Evolutionary conservation across 140 eudicot genomes (phyloP).

Genomic region (Stevia rebaudiana): DNA sequence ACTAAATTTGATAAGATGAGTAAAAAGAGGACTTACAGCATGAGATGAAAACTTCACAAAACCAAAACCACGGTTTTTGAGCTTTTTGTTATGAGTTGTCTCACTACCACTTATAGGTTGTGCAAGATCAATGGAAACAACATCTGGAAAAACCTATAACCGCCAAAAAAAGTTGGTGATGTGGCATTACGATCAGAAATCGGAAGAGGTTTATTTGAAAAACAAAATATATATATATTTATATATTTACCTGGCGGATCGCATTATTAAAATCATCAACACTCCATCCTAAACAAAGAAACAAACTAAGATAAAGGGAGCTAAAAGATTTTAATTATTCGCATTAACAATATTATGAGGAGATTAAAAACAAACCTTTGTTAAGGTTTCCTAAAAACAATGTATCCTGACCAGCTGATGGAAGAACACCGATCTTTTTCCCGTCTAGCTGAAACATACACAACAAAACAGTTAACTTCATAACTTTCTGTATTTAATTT

Average conservation of each 20-base stretch:
- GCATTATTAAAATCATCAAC: constrained; percentile 56
- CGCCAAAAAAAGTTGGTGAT: not conserved
- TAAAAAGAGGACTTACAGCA: constrained; percentile 53
- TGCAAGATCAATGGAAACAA: constrained; percentile 68
- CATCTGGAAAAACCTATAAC: constrained; percentile 72
- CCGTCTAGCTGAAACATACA: constrained; percentile 74
- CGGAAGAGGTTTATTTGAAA: not conserved
- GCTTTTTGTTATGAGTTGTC: constrained; percentile 39
- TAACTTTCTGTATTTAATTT: not conserved
- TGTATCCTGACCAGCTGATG: constrained; percentile 74
- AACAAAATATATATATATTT: no score
- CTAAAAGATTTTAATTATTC: constrained; percentile 17
- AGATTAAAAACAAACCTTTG: constrained; percentile 54
- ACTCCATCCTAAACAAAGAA: constrained; percentile 58
- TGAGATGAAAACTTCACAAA: constrained; percentile 80
- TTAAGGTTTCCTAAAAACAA: constrained; percentile 76
- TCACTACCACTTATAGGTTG: constrained; percentile 38
- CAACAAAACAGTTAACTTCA: constrained; percentile 12
- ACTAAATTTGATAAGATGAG: not conserved
- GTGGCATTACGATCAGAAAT: not conserved
- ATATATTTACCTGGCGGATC: constrained; percentile 58
- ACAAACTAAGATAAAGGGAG: not conserved
- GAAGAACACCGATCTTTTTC: constrained; percentile 85
- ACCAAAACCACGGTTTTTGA: constrained; percentile 75
- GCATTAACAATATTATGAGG: constrained; percentile 8